phyloP scores from a whole-genome alignment of 2,329 filamentous ascomycete species.

The Mycocentrospora acerina region DNA sequence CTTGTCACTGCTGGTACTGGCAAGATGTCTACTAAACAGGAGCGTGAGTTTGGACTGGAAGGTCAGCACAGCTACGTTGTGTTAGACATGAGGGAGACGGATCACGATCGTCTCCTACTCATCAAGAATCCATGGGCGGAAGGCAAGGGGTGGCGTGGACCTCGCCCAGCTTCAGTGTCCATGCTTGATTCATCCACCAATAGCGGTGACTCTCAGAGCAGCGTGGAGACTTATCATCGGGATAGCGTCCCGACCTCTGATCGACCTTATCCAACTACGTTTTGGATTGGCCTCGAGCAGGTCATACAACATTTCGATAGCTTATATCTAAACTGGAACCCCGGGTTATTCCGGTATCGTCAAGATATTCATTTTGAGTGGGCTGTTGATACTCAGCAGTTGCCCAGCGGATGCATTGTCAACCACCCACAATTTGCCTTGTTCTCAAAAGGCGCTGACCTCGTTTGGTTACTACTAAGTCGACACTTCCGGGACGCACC shows the following conservation, averaged over 20 bases:
- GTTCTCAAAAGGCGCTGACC: conserved; percentile 55
- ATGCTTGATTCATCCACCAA: conserved; percentile 19
- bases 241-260: conserved; percentile 34
- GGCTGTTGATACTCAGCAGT: conserved; percentile 56
- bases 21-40: conserved; percentile 72
- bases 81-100: conserved; percentile 70
- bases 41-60: conserved; percentile 77
- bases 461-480: conserved; percentile 81
- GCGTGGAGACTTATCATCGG: conserved; percentile 22
- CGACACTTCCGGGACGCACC: conserved; percentile 73
- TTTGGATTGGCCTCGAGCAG: conserved; percentile 90
- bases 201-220: conserved; percentile 14
- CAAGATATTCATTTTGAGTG: conserved; percentile 91
- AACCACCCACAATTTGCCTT: conserved; percentile 64
- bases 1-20: conserved; percentile 90
- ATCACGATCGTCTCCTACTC: conserved; percentile 67
- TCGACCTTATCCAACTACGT: conserved; percentile 66
- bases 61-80: conserved; percentile 95
- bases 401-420: conserved; percentile 73
- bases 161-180: conserved; percentile 24
- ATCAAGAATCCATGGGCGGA: conserved; percentile 97
- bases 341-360: conserved; percentile 73
- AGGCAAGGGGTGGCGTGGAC: conserved; percentile 71
- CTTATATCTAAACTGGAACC: conserved; percentile 97
- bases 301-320: conserved; percentile 92